Percentiles rank a stretch among this genome's conserved stretches.
phyloP scores from a whole-genome alignment of 306 rosid genomes.

The Pyrus betulifolia region DNA sequence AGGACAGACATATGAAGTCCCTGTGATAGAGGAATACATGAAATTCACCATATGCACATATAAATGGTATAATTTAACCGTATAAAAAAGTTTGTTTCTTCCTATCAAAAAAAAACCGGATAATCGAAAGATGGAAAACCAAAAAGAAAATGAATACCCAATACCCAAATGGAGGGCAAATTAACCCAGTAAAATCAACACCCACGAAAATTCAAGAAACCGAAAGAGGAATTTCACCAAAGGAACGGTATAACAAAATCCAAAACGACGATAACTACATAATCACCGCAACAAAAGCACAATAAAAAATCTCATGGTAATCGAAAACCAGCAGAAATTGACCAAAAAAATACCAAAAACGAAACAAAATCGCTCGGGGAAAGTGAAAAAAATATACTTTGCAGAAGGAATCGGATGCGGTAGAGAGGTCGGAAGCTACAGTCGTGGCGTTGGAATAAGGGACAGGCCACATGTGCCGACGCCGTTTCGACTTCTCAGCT shows the following conservation, averaged over 20 bases:
- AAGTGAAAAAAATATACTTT: slow-evolving; percentile 36
- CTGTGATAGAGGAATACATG: background rate
- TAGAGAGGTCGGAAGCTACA: slow-evolving; percentile 61
- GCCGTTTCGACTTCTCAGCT: slow-evolving; percentile 77
- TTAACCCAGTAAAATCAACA: background rate
- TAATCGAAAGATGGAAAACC: background rate
- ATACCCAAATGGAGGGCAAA: background rate
- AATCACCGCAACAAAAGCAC: background rate
- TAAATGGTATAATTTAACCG: background rate
- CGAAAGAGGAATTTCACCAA: background rate
- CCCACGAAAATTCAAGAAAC: background rate
- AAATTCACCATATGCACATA: background rate
- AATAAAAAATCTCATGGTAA: background rate
- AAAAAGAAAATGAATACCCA: background rate
- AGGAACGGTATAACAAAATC: background rate
- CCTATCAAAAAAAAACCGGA: background rate
- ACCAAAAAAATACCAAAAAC: background rate
- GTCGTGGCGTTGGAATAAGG: slow-evolving; percentile 65
- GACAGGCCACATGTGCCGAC: slow-evolving; percentile 99
- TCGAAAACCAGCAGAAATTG: background rate
- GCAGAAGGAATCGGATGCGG: slow-evolving; percentile 46
- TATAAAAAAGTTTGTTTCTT: background rate
- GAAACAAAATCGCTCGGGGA: background rate
- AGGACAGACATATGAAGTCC: background rate
- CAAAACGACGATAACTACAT: background rate